These are phyloP conservation scores for Acanthochlamys bracteata DNA, from an alignment of 106 monocot genomes.

Conservation along the genomic window DNA sequence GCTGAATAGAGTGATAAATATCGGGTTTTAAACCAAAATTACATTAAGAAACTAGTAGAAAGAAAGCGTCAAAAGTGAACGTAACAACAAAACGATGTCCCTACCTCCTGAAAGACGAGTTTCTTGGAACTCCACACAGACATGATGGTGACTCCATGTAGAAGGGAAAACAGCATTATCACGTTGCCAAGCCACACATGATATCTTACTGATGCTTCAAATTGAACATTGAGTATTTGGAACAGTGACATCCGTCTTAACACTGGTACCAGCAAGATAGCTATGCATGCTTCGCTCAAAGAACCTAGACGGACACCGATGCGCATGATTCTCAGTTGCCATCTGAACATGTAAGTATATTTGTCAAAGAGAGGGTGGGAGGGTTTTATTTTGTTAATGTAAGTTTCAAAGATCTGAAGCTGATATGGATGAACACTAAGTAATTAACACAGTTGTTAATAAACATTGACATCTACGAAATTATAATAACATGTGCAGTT, in stretches of 20 bases:
- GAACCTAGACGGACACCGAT: constrained; percentile 67
- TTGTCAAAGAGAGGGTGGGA: too few species aligned
- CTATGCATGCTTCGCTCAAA: constrained; percentile 63
- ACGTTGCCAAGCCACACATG: constrained; percentile 70
- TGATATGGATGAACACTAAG: too few species aligned
- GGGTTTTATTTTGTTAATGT: too few species aligned
- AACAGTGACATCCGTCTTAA: constrained; percentile 59
- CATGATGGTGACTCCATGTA: constrained; percentile 63
- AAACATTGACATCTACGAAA: too few species aligned
- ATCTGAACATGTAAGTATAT: constrained; percentile 22
- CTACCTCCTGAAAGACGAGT: constrained; percentile 47
- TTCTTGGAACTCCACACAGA: constrained; percentile 43
- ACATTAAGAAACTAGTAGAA: too few species aligned
- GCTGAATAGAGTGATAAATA: too few species aligned
- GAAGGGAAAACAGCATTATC: constrained; percentile 35
- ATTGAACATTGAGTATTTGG: constrained; percentile 45
- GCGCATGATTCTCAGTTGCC: constrained; percentile 49
- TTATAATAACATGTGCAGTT: too few species aligned
- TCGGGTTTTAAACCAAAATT: too few species aligned
- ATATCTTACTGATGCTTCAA: constrained; percentile 72
- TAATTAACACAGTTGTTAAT: too few species aligned
- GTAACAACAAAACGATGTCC: too few species aligned
- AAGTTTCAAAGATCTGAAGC: too few species aligned
- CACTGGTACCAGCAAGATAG: constrained; percentile 50
- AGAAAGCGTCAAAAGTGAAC: too few species aligned